These are phyloP conservation scores for Arabidopsis hybrid DNA, from an alignment of 441 rosid species.

Conservation along the genomic window DNA sequence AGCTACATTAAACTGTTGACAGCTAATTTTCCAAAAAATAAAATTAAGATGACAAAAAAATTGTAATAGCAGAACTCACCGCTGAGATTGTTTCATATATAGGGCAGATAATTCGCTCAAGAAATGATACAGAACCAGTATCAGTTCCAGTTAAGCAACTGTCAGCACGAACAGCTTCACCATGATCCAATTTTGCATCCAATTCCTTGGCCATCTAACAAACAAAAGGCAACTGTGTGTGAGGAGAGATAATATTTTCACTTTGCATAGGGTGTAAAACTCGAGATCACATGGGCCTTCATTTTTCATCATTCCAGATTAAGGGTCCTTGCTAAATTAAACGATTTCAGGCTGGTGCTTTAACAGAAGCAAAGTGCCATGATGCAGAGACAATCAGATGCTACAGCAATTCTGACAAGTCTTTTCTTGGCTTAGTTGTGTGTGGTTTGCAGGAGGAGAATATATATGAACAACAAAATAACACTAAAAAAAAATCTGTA, in stretches of 20 bases:
- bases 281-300: conserved; percentile 8
- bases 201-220: conserved; percentile 97
- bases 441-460: conserved; percentile 22
- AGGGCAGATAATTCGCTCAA: conserved; percentile 78
- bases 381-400: conserved; percentile 29
- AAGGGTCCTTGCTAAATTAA: conserved; percentile 24
- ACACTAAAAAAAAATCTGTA: conserved; percentile 21
- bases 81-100: conserved; percentile 65
- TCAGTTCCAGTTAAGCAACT: conserved; percentile 72
- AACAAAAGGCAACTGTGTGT: conserved; percentile 31
- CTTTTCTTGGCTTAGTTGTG: conserved; percentile 29
- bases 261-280: conserved; percentile 1
- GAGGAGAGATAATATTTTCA: conserved; percentile 23
- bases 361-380: conserved; percentile 25
- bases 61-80: conserved; percentile 56
- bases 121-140: conserved; percentile 80
- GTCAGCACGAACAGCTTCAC: conserved; percentile 71
- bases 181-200: conserved; percentile 94
- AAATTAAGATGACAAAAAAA: conserved; percentile 19
- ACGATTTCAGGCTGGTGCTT: conserved; percentile 24
- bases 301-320: conserved; percentile 27
- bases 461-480: conserved; percentile 24
- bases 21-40: conserved; percentile 15
- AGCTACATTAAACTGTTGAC: conserved; percentile 17
- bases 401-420: conserved; percentile 17